These are phyloP conservation scores for Vigna nakashimae DNA, from an alignment of 306 rosid species.

Conservation along the genomic window DNA sequence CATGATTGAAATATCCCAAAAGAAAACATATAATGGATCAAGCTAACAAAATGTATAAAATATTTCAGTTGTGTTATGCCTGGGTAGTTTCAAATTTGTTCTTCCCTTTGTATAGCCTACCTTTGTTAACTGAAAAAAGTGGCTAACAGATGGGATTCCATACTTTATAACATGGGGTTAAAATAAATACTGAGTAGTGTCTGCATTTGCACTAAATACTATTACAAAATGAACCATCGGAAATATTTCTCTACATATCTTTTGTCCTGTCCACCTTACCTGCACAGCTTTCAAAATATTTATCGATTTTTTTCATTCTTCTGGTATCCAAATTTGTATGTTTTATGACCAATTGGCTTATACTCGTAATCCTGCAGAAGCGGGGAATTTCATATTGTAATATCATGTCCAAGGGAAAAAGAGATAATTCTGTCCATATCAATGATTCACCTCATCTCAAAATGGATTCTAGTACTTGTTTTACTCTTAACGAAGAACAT, in stretches of 20 bases:
- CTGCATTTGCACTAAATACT: not conserved
- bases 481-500: slow-evolving; percentile 39
- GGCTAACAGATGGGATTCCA: not conserved
- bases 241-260: not conserved
- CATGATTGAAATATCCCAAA: not conserved
- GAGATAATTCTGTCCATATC: slow-evolving; percentile 45
- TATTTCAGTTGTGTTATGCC: not conserved
- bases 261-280: not conserved
- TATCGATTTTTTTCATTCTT: slow-evolving; percentile 7
- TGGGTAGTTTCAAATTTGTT: not conserved
- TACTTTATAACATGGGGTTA: not conserved
- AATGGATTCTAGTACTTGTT: slow-evolving; percentile 28
- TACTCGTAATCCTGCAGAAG: slow-evolving; percentile 55
- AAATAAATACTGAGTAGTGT: not conserved
- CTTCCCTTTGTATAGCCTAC: not conserved
- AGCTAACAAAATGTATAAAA: not conserved
- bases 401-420: slow-evolving; percentile 65
- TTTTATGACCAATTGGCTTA: slow-evolving; percentile 15
- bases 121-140: not conserved
- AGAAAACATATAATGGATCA: not conserved
- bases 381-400: slow-evolving; percentile 63
- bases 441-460: slow-evolving; percentile 37
- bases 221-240: not conserved
- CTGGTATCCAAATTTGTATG: slow-evolving; percentile 13
- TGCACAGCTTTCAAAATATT: not conserved